Base-by-base conservation (phyloP, 2,329 filamentous ascomycete genomes). In the Trichophyton equinum region DNA sequence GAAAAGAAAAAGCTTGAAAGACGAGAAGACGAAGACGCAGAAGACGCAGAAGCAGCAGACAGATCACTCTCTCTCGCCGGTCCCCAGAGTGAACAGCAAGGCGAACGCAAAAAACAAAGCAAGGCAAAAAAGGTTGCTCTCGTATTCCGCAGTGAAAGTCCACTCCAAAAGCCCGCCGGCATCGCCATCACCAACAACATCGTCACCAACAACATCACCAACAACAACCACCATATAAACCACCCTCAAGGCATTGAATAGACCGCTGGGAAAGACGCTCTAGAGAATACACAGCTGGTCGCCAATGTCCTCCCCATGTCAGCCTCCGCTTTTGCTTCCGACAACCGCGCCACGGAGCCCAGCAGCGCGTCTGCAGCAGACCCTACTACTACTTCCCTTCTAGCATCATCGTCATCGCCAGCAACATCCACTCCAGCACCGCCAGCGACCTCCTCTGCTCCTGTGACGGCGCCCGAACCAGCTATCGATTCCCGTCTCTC, bases 301-400 rank as follows among this genome's bases (percentile, higher is more conserved):
- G 71, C 76, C 74, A 76, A 79, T 79, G 77, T 78, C 70, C 72
- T 75, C 73, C 72, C 72, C 77, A 79, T 79, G 77, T 79, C 77
- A 75, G 76, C 70, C 62, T 72, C 73, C 72, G 70, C 73, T 72
- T 71, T 74, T 70, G 74, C 71, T 69, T 67, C 72, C 67, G 72
- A 72, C 70, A 67, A 74, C 67, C 68, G 72, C 70, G 69, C 71
- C 68, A 69, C 73, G 38, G 53, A 58, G 53, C 60, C 49, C 62
- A 56, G 57, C 58, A 56, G 57, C 58, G 49, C 49, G 49, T n/a
- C 51, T 9, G 18, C 30, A 55, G 9, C 11, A 38, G 33, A 38
- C 33, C 33, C 33, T 8, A 11, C 33, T 11, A 2, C 33, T 8
- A 11, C 33, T 2, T 18, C 18, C 18, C 33, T 38, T 9, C 33